Percentiles rank a stretch among this genome's conserved stretches.
phyloP scores from a whole-genome alignment of 352 stramenopile genomes.

The Globisporangium nodosum region DNA sequence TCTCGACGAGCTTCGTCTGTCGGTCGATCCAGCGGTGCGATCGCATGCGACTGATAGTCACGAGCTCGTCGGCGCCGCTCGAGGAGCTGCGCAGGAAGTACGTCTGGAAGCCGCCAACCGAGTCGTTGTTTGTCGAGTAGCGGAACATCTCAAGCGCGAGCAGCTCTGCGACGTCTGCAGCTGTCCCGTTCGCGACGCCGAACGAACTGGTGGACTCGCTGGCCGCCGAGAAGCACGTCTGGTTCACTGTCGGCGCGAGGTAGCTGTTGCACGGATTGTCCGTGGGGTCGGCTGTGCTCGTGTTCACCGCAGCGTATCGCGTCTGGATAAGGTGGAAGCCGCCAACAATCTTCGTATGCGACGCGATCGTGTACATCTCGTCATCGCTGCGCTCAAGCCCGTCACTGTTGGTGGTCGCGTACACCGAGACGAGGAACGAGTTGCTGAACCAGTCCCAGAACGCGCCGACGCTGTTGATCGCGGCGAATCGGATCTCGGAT shows the following conservation, averaged over 20 bases:
- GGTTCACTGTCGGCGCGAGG: constrained; percentile 24
- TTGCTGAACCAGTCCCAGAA: constrained; percentile 68
- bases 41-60: constrained; percentile 29
- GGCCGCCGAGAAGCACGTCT: constrained; percentile 34
- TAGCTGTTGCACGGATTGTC: constrained; percentile 46
- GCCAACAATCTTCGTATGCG: constrained; percentile 55
- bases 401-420: constrained; percentile 27
- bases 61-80: constrained; percentile 21
- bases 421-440: constrained; percentile 46
- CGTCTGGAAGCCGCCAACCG: constrained; percentile 41
- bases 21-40: constrained; percentile 49
- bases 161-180: constrained; percentile 19
- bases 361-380: constrained; percentile 52
- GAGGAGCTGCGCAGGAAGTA: constrained; percentile 50
- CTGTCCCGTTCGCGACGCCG: constrained; percentile 31
- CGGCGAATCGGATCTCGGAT: constrained; percentile 29
- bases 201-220: constrained; percentile 29
- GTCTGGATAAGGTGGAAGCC: constrained; percentile 64
- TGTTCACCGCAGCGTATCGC: constrained; percentile 41
- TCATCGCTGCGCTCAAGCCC: constrained; percentile 9
- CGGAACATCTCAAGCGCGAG: constrained; percentile 51
- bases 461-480: constrained; percentile 30
- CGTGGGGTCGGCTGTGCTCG: constrained; percentile 25
- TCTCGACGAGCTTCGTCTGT: constrained; percentile 49
- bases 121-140: constrained; percentile 37